phyloP scores from a whole-genome alignment of 2,329 filamentous ascomycete species.

The Beauveria brongniartii region DNA sequence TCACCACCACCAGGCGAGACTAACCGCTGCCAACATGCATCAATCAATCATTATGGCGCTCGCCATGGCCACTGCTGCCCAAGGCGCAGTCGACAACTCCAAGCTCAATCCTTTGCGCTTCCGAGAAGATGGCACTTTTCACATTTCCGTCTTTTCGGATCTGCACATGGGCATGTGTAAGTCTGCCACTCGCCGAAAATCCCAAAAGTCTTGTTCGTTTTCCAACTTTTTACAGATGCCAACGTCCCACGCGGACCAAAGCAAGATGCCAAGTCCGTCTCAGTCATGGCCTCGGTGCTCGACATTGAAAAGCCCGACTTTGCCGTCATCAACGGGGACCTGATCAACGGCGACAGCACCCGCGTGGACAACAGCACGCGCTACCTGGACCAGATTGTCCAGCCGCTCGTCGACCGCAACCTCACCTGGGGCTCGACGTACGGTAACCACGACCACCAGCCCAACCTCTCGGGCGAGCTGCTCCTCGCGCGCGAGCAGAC shows the following conservation, averaged over 20 bases:
- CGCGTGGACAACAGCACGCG: constrained; percentile 43
- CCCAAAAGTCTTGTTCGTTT: too few relatives aligned
- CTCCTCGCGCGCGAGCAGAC: constrained; percentile 33
- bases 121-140: constrained; percentile 9
- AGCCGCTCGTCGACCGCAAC: constrained; percentile 46
- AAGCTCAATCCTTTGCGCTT: constrained; percentile 7
- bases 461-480: constrained; percentile 43
- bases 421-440: constrained; percentile 61
- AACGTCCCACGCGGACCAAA: constrained; percentile 29
- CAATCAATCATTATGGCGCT: not conserved
- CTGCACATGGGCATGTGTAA: constrained; percentile 11
- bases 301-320: constrained; percentile 16
- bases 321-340: constrained; percentile 49
- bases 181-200: not conserved
- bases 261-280: constrained; percentile 28
- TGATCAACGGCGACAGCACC: constrained; percentile 60
- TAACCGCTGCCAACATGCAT: not conserved
- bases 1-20: not conserved
- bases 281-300: constrained; percentile 27
- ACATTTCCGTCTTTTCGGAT: constrained; percentile 13
- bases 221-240: constrained; percentile 1
- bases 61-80: not conserved
- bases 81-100: constrained; percentile 3
- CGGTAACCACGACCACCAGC: constrained; percentile 60
- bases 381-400: constrained; percentile 52